These are phyloP conservation scores for Colletotrichum gigasporum DNA, from an alignment of 2,329 filamentous ascomycete genomes.

Conservation along the genomic window DNA sequence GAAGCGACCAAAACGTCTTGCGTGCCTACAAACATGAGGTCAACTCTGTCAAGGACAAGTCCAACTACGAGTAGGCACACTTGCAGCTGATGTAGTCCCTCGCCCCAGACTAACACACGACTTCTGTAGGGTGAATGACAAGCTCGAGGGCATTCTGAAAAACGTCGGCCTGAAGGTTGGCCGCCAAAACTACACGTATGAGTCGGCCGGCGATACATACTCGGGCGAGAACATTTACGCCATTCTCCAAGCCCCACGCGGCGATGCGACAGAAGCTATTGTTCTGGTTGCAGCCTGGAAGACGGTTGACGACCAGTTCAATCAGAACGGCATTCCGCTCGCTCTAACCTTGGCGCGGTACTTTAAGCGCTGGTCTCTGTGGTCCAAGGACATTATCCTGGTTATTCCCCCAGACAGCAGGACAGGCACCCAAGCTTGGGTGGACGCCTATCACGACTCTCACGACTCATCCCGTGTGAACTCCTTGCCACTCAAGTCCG, in stretches of 20 bases:
- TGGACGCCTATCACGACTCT: slow-evolving; percentile 95
- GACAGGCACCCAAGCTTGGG: slow-evolving; percentile 93
- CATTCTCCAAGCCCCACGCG: slow-evolving; percentile 90
- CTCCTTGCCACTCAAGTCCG: slow-evolving; percentile 87
- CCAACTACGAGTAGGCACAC: slow-evolving; percentile 60
- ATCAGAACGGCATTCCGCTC: slow-evolving; percentile 87
- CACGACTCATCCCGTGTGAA: slow-evolving; percentile 77
- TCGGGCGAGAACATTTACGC: slow-evolving; percentile 92
- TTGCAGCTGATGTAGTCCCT: neutral
- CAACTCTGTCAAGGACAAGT: slow-evolving; percentile 64
- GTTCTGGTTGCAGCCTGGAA: slow-evolving; percentile 91
- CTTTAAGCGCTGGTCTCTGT: slow-evolving; percentile 97
- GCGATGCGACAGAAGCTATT: slow-evolving; percentile 96
- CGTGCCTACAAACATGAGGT: slow-evolving; percentile 90
- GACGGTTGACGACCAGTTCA: slow-evolving; percentile 81
- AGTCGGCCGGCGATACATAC: slow-evolving; percentile 77
- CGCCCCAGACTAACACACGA: neutral
- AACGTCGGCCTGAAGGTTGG: slow-evolving; percentile 87
- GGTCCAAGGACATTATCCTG: slow-evolving; percentile 98
- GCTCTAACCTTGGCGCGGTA: slow-evolving; percentile 90
- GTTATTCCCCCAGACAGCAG: slow-evolving; percentile 89
- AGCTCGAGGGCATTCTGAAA: slow-evolving; percentile 78
- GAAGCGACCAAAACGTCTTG: slow-evolving; percentile 95
- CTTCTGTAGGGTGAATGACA: slow-evolving; percentile 67
- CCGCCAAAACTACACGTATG: slow-evolving; percentile 87